phyloP scores from a whole-genome alignment of 2,329 filamentous ascomycete species.

The Aspergillus neotritici region DNA sequence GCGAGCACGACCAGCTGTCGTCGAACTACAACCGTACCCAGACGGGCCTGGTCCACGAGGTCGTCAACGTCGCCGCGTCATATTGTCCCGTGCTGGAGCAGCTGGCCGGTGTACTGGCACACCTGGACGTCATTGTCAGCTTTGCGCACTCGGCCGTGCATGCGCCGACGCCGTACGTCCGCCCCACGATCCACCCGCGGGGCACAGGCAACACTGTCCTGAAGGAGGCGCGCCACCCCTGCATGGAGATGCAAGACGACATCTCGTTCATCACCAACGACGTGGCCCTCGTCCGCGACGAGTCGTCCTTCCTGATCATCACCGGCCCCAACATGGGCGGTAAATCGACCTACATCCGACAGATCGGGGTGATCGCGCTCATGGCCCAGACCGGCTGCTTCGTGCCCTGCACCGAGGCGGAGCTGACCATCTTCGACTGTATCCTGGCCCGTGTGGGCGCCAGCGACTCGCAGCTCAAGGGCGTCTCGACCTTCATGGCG shows the following conservation, averaged over 20 bases:
- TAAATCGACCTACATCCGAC: constrained; percentile 96
- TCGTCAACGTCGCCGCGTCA: constrained; percentile 86
- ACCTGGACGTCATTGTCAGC: constrained; percentile 90
- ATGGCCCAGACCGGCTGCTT: constrained; percentile 98
- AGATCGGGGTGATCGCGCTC: constrained; percentile 91
- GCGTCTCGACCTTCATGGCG: constrained; percentile 98
- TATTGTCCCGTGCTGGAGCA: constrained; percentile 91
- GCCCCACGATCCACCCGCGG: constrained; percentile 82
- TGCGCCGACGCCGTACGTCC: constrained; percentile 83
- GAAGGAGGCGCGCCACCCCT: constrained; percentile 91
- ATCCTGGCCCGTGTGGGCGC: constrained; percentile 94
- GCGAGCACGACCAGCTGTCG: constrained; percentile 89
- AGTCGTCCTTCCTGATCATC: constrained; percentile 89
- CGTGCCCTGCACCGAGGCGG: constrained; percentile 83
- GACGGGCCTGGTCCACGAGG: constrained; percentile 81
- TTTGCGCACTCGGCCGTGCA: constrained; percentile 91
- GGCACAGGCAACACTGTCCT: constrained; percentile 83
- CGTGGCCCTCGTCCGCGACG: constrained; percentile 69
- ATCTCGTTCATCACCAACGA: constrained; percentile 99
- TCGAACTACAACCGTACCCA: constrained; percentile 95
- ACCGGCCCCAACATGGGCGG: constrained; percentile 99
- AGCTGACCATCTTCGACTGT: constrained; percentile 92
- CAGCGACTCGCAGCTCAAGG: constrained; percentile 93
- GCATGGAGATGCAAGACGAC: constrained; percentile 98
- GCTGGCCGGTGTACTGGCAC: constrained; percentile 79